These are phyloP conservation scores for Sporothrix protearum DNA, from an alignment of 2,329 filamentous ascomycete species.

Conservation along the genomic window DNA sequence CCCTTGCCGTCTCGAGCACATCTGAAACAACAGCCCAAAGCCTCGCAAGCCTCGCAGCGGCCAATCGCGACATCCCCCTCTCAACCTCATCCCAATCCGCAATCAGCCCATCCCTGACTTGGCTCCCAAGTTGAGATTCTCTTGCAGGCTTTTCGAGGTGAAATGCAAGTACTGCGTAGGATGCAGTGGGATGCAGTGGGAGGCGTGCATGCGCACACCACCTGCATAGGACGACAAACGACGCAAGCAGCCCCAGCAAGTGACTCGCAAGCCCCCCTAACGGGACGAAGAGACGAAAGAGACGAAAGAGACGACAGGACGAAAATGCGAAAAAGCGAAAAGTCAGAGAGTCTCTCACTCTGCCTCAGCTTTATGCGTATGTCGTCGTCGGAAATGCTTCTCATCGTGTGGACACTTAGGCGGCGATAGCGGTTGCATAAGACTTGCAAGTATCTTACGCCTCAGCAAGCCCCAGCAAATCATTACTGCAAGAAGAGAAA, in stretches of 20 bases:
- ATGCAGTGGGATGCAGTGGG: background rate
- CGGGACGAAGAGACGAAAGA: background rate
- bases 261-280: conserved; percentile 6
- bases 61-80: conserved; percentile 12
- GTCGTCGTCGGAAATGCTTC: background rate
- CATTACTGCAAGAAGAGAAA: background rate
- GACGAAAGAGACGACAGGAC: background rate
- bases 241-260: background rate
- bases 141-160: background rate
- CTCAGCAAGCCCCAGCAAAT: background rate
- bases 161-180: background rate
- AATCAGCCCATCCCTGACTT: conserved; percentile 1
- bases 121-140: background rate
- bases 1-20: conserved; percentile 18
- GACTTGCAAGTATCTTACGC: background rate
- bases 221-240: conserved; percentile 9
- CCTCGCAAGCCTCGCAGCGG: background rate
- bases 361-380: background rate
- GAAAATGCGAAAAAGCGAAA: background rate
- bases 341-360: too few relatives aligned
- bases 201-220: background rate
- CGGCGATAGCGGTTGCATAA: background rate
- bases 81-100: background rate
- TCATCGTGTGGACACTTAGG: background rate
- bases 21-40: conserved; percentile 19